Evolutionary conservation across 2,329 filamentous ascomycete species (phyloP), one percentile per base, ranked within the genome.

Genomic region (Beauveria sp.): DNA sequence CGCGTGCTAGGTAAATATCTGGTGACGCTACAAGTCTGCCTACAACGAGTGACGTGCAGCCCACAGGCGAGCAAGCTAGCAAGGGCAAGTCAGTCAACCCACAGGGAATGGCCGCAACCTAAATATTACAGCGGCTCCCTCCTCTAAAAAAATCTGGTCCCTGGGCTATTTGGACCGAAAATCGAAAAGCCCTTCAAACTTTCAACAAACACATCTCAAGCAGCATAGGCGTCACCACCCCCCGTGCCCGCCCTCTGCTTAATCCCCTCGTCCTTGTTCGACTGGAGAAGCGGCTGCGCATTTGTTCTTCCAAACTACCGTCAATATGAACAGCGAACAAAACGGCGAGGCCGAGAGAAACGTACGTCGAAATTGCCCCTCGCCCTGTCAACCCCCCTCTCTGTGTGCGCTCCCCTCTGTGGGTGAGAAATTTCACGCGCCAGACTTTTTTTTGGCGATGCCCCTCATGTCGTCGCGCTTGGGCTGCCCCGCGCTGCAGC

Each of bases 261-360:
- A 61, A 54, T 57, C 40, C 18, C 47, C 30, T 47, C 12, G 40
- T 46, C 34, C 43, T 53, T 48, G 55, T 51, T 61, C 34, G 58
- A 44, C 20, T 28, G 30, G 46, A 61, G 37, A 57, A 51, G 54
- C 53, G 41, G 26, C 26, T 41, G 41, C 41, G 22, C 48, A 53
- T 47, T 52, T 55, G 48, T 58, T 47, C 26, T 40, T 28, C 44
- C 40, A 40, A 53, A 51, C 47, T 30, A 57, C 61, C 57, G 60
- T 22, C 53, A 63, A 56, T 1, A 63, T 63, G 61, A 63, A 59
- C 61, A 57, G 44, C 57, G 57, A 63, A 26, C 57, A 52, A 47
- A 55, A 51, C 44, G 61, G 61, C 57, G 61, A 63, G 57, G 61
- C 61, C 57, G 61, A 63, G 61, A 63, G 58, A 60, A 63, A 63